Evolutionary conservation across 2,329 filamentous ascomycete genomes (phyloP).

Genomic region (Helminthosporium solani): DNA sequence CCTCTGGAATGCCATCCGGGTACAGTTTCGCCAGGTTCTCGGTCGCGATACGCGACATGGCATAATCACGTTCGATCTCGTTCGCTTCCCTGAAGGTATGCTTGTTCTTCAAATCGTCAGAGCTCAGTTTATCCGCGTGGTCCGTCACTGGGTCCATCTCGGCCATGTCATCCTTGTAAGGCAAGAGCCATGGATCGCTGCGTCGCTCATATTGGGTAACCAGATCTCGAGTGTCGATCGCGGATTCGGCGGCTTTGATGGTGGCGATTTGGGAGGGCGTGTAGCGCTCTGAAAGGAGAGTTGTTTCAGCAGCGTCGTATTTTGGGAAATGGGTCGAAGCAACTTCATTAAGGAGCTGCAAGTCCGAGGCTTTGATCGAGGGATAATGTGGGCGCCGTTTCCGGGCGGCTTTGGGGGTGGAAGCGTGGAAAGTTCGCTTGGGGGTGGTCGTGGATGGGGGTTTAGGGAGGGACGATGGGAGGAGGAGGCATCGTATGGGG

Average conservation of each 20-base stretch:
- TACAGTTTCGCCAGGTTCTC: slow-evolving; percentile 41
- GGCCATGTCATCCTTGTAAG: slow-evolving; percentile 75
- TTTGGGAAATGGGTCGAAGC: slow-evolving; percentile 52
- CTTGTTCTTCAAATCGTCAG: slow-evolving; percentile 22
- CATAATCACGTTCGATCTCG: slow-evolving; percentile 32
- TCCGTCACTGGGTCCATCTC: slow-evolving; percentile 77
- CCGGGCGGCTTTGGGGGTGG: slow-evolving; percentile 38
- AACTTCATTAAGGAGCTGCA: slow-evolving; percentile 35
- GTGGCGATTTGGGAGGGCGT: slow-evolving; percentile 78
- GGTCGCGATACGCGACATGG: slow-evolving; percentile 33
- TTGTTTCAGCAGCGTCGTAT: slow-evolving; percentile 57
- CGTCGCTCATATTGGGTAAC: slow-evolving; percentile 70
- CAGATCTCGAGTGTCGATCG: slow-evolving; percentile 73
- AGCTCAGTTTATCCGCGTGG: slow-evolving; percentile 44
- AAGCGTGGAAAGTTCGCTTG: slow-evolving; percentile 46
- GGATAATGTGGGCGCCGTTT: slow-evolving; percentile 44
- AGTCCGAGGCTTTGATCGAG: slow-evolving; percentile 47
- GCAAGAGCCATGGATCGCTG: slow-evolving; percentile 67
- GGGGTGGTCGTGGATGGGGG: slow-evolving; percentile 23
- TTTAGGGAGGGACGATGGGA: slow-evolving; percentile 32
- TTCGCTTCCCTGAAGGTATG: slow-evolving; percentile 31
- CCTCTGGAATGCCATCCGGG: slow-evolving; percentile 37
- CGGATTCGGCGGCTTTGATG: slow-evolving; percentile 75
- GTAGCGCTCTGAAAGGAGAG: slow-evolving; percentile 64
- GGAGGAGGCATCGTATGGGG: slow-evolving; percentile 46